These are phyloP conservation scores for Kuraishia borneana DNA, from an alignment of 805 yeast genomes.

Conservation along the genomic window DNA sequence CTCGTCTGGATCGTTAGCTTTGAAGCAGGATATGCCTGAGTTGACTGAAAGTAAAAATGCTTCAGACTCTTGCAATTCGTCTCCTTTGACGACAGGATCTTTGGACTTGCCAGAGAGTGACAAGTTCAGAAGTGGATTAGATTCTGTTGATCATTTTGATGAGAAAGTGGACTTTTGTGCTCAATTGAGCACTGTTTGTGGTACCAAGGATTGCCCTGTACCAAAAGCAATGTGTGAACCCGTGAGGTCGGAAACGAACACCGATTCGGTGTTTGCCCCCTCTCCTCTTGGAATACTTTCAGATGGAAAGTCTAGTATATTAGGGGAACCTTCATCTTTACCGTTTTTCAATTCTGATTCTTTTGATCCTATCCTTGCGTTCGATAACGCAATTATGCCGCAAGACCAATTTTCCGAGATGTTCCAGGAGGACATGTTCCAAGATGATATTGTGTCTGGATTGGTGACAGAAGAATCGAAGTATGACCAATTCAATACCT, in stretches of 20 bases:
- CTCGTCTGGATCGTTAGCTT: background rate
- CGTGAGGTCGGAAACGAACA: background rate
- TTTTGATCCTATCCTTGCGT: slow-evolving; percentile 46
- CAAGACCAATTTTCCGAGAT: background rate
- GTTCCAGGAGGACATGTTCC: slow-evolving; percentile 1
- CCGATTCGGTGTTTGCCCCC: slow-evolving; percentile 3
- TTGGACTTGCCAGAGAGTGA: background rate
- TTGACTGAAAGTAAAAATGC: slow-evolving; percentile 3
- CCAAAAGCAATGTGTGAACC: slow-evolving; percentile 29
- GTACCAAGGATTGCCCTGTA: slow-evolving; percentile 56
- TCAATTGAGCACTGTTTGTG: slow-evolving; percentile 73
- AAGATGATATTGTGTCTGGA: slow-evolving; percentile 24
- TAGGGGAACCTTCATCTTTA: slow-evolving; percentile 31
- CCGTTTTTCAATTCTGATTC: slow-evolving; percentile 33
- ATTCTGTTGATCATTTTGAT: slow-evolving; percentile 33
- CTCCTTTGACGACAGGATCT: slow-evolving; percentile 1
- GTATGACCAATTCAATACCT: slow-evolving; percentile 38
- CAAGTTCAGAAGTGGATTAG: background rate
- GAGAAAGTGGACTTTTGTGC: slow-evolving; percentile 73
- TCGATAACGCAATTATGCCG: slow-evolving; percentile 12
- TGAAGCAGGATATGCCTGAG: slow-evolving; percentile 1
- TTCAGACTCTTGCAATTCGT: slow-evolving; percentile 3
- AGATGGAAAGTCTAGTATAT: background rate
- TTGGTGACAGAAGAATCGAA: slow-evolving; percentile 42
- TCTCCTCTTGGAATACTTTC: slow-evolving; percentile 1